phyloP scores from a whole-genome alignment of 164 flowering plant species.

The Kalanchoe fedtschenkoi region DNA sequence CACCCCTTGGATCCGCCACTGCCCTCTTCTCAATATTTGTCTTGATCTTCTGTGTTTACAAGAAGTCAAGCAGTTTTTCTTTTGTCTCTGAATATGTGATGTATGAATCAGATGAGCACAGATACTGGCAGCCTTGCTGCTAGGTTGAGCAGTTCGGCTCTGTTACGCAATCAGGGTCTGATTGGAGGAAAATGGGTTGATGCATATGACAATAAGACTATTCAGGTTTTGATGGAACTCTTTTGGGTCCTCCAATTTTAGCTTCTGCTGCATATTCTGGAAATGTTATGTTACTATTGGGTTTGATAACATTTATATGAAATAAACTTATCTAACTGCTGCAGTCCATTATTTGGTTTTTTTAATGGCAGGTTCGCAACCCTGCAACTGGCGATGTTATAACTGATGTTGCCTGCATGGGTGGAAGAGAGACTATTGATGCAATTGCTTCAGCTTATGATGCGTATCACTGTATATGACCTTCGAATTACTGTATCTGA shows the following conservation, averaged over 20 bases:
- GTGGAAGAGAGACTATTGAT: slow-evolving; percentile 72
- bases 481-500: not conserved
- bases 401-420: slow-evolving; percentile 79
- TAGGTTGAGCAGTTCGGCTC: slow-evolving; percentile 37
- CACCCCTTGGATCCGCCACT: too few relatives aligned
- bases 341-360: not conserved
- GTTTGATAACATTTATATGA: not conserved
- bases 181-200: slow-evolving; percentile 86
- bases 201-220: slow-evolving; percentile 67
- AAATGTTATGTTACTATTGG: not conserved
- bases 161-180: slow-evolving; percentile 60
- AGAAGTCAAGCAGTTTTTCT: too few relatives aligned
- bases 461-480: slow-evolving; percentile 54
- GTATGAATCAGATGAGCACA: slow-evolving; percentile 39
- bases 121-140: slow-evolving; percentile 33
- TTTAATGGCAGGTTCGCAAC: slow-evolving; percentile 55
- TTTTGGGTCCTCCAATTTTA: not conserved
- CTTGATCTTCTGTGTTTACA: too few relatives aligned
- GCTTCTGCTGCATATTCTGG: not conserved
- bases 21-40: too few relatives aligned
- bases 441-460: slow-evolving; percentile 80
- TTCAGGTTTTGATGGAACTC: slow-evolving; percentile 31
- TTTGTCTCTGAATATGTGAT: too few relatives aligned
- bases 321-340: not conserved
- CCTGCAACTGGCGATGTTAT: slow-evolving; percentile 88